Conservation (phyloP, 2,329 filamentous ascomycete species). For the Aspergillus quadrilineatus region DNA sequence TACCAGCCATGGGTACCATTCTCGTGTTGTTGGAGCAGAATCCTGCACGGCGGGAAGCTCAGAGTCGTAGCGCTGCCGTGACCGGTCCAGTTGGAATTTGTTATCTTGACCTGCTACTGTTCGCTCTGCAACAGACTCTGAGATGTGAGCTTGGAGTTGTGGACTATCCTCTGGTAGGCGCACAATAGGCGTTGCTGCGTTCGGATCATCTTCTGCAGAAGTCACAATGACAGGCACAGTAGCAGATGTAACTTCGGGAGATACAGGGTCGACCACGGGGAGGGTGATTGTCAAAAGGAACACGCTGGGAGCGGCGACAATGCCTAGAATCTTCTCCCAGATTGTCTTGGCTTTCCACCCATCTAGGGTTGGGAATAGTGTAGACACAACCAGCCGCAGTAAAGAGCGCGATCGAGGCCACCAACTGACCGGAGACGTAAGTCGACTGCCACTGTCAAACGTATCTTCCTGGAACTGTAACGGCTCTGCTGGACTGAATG, state of each 20-base stretch:
- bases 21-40: slow-evolving; percentile 39
- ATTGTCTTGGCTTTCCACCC: slow-evolving; percentile 78
- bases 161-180: slow-evolving; percentile 41
- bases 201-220: slow-evolving; percentile 22
- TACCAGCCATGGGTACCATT: slow-evolving; percentile 92
- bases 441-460: slow-evolving; percentile 40
- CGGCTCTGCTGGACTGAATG: slow-evolving; percentile 41
- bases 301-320: slow-evolving; percentile 85
- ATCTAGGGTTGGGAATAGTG: slow-evolving; percentile 82
- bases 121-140: slow-evolving; percentile 11
- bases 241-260: slow-evolving; percentile 50
- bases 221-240: slow-evolving; percentile 31
- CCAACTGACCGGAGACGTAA: slow-evolving; percentile 58
- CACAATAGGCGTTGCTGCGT: slow-evolving; percentile 26
- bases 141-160: slow-evolving; percentile 25
- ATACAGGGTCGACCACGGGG: slow-evolving; percentile 77
- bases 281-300: slow-evolving; percentile 86
- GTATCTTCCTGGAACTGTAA: slow-evolving; percentile 32
- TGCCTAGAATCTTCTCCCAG: slow-evolving; percentile 78
- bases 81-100: slow-evolving; percentile 20
- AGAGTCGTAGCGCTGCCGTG: slow-evolving; percentile 36
- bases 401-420: slow-evolving; percentile 79
- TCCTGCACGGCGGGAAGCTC: slow-evolving; percentile 38
- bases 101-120: slow-evolving; percentile 11
- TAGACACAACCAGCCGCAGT: slow-evolving; percentile 65